phyloP scores from a whole-genome alignment of 352 stramenopile species.

The Phytophthora macrochlamydospora region DNA sequence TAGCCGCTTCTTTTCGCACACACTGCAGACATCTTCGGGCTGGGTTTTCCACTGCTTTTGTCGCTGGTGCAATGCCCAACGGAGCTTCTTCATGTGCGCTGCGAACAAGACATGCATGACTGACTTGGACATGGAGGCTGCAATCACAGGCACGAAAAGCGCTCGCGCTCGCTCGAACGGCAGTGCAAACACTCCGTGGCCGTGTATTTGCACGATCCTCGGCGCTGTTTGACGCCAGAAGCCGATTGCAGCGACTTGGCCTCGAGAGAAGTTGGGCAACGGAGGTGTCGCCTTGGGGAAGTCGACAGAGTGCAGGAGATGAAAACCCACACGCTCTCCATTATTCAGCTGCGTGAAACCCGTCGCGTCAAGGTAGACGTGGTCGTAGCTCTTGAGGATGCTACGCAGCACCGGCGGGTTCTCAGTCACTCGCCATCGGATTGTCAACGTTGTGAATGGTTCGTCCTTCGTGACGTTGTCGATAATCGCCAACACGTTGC shows the following conservation, averaged over 20 bases:
- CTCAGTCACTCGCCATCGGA: constrained; percentile 31
- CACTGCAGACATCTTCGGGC: constrained; percentile 15
- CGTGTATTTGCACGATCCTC: constrained; percentile 27
- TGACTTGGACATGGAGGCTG: constrained; percentile 32
- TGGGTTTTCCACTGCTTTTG: constrained; percentile 8
- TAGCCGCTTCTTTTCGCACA: constrained; percentile 24
- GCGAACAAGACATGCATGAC: constrained; percentile 29
- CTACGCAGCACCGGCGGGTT: constrained; percentile 29
- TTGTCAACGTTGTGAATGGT: constrained; percentile 24
- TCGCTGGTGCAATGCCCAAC: constrained; percentile 20
- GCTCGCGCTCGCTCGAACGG: constrained; percentile 24
- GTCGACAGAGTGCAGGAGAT: constrained; percentile 36
- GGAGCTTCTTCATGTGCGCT: constrained; percentile 28
- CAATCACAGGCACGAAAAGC: constrained; percentile 24
- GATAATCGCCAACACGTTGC: constrained; percentile 35
- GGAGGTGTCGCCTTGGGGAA: constrained; percentile 20
- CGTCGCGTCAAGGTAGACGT: constrained; percentile 39
- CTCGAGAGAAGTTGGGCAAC: constrained; percentile 23
- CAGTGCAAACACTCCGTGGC: constrained; percentile 20
- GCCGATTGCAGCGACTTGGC: constrained; percentile 28
- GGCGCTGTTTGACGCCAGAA: constrained; percentile 26
- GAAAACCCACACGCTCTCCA: constrained; percentile 32
- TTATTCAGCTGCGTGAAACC: constrained; percentile 20
- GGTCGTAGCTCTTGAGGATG: constrained; percentile 38
- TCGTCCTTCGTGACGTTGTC: constrained; percentile 25